phyloP scores from a whole-genome alignment of 306 rosid genomes.

The Parietaria judaica region DNA sequence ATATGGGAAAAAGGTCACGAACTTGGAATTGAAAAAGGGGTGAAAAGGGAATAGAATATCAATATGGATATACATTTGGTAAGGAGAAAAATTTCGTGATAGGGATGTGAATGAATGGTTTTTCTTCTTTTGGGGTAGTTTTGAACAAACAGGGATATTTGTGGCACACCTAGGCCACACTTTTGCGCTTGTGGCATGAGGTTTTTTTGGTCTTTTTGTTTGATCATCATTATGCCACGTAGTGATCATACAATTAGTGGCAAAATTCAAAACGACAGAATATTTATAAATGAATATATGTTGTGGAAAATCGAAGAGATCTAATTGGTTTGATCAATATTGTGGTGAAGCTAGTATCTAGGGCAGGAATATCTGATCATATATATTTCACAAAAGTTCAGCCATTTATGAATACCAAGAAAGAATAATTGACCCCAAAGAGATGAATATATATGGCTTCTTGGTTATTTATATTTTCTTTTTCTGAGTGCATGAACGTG shows the following conservation, averaged over 20 bases:
- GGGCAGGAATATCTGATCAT: constrained; percentile 10
- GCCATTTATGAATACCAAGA: not conserved
- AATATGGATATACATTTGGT: not conserved
- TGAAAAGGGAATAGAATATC: not conserved
- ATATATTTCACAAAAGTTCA: not conserved
- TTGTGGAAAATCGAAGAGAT: not conserved
- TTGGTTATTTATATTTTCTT: not conserved
- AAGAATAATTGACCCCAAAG: not conserved
- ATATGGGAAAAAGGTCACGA: not conserved
- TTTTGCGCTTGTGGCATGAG: constrained; percentile 6
- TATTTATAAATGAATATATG: not conserved
- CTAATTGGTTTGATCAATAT: constrained; percentile 3
- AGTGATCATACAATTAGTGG: not conserved
- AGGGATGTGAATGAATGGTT: constrained; percentile 1
- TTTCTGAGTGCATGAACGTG: not conserved
- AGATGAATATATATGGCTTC: not conserved
- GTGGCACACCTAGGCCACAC: not conserved
- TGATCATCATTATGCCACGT: not conserved
- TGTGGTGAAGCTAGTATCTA: not conserved
- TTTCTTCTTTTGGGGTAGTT: not conserved
- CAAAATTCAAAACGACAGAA: not conserved
- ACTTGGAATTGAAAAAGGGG: constrained; percentile 2
- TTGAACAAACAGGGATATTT: not conserved
- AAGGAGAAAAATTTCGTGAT: not conserved
- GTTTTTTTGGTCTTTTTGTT: constrained; percentile 2